Conservation (phyloP, 192 early-diverging fungal genomes). For the Coemansia sp. region DNA sequence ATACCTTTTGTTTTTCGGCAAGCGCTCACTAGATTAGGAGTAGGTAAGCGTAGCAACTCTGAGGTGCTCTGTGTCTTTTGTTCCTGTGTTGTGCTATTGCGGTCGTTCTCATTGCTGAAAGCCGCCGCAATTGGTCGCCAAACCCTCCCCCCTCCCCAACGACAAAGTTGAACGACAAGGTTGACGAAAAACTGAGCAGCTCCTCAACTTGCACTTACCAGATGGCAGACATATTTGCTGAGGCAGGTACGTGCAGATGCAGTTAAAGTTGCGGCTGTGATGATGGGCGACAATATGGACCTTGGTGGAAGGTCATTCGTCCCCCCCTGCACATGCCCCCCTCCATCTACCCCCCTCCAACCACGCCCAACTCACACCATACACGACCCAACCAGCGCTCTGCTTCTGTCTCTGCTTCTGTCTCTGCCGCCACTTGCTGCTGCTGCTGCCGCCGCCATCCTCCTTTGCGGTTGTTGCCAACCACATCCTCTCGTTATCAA, state of each 20-base stretch:
- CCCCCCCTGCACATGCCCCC: constrained; percentile 8
- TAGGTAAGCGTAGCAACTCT: background rate
- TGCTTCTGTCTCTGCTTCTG: too few relatives aligned
- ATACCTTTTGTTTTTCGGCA: background rate
- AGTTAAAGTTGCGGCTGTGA: background rate
- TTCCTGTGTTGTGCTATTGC: too few relatives aligned
- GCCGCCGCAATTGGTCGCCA: too few relatives aligned
- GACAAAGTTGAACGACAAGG: too few relatives aligned
- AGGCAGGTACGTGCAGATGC: background rate
- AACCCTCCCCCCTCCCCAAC: too few relatives aligned
- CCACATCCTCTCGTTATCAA: background rate
- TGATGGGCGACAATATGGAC: background rate
- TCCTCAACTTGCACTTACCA: too few relatives aligned
- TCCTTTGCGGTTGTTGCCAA: too few relatives aligned
- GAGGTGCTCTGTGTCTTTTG: too few relatives aligned
- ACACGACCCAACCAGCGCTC: too few relatives aligned
- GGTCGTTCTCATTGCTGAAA: background rate
- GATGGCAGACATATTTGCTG: constrained; percentile 1
- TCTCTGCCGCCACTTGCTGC: too few relatives aligned
- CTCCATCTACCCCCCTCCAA: background rate
- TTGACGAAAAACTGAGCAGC: too few relatives aligned
- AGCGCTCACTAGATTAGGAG: background rate
- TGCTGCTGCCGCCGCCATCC: too few relatives aligned
- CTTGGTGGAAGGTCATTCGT: background rate
- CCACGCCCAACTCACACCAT: background rate